Evolutionary conservation across 2,329 filamentous ascomycete genomes (phyloP).

Genomic region (Fusarium nelsonii): DNA sequence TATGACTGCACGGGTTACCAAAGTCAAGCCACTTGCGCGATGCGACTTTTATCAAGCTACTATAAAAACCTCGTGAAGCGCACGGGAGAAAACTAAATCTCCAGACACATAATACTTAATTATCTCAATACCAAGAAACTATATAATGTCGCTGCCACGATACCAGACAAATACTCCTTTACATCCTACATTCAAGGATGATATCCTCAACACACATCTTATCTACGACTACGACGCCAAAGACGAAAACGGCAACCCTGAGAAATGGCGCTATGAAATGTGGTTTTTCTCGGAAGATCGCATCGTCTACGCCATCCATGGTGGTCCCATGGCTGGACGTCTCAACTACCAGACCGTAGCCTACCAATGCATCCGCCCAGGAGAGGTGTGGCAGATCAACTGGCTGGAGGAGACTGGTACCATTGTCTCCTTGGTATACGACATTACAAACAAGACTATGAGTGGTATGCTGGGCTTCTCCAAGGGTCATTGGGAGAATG

Average conservation of each 20-base stretch:
- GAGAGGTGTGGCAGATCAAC: constrained; percentile 70
- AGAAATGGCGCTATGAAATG: constrained; percentile 72
- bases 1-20: not conserved
- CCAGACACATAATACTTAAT: not conserved
- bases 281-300: constrained; percentile 69
- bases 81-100: accelerated
- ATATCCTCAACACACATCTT: constrained; percentile 66
- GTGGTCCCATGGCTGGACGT: constrained; percentile 69
- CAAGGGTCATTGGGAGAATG: constrained; percentile 67
- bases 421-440: constrained; percentile 66
- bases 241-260: constrained; percentile 61
- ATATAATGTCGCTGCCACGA: constrained; percentile 39
- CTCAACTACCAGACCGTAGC: constrained; percentile 66
- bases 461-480: constrained; percentile 67
- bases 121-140: too few species aligned
- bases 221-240: constrained; percentile 69
- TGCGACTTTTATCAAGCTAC: too few species aligned
- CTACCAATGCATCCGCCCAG: constrained; percentile 69
- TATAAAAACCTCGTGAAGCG: constrained; percentile 2
- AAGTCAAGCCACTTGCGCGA: constrained; percentile 6
- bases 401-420: constrained; percentile 73
- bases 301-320: constrained; percentile 70
- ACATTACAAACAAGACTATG: constrained; percentile 62
- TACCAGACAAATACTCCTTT: constrained; percentile 47
- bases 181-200: constrained; percentile 55